Percentiles rank a stretch among this genome's conserved stretches.
Conservation (phyloP, 306 rosid genomes). For the Inga oerstediana region DNA sequence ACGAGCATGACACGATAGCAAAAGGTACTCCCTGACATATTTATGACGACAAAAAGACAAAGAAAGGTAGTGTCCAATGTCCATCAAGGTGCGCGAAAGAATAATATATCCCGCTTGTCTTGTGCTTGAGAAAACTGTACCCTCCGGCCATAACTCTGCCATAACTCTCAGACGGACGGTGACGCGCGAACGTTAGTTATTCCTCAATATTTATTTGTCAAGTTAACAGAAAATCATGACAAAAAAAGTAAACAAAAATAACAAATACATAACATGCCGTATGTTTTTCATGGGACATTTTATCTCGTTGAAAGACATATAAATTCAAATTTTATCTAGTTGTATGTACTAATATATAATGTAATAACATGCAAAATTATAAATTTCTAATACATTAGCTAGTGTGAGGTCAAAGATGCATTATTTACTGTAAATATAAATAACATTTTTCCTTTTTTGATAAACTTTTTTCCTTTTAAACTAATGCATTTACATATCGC, state of each 20-base stretch:
- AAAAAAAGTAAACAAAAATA: no score
- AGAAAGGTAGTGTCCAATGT: background rate
- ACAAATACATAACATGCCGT: no score
- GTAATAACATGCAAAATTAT: background rate
- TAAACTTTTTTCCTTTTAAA: background rate
- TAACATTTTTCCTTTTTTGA: background rate
- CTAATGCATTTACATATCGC: background rate
- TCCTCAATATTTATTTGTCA: background rate
- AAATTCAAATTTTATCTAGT: no score
- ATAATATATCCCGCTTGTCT: background rate
- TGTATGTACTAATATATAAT: background rate
- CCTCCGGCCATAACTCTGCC: no score
- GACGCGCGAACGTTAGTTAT: background rate
- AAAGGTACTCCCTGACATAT: background rate
- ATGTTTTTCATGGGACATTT: no score
- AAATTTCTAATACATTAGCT: no score
- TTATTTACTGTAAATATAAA: background rate
- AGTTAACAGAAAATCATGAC: no score
- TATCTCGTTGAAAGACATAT: no score
- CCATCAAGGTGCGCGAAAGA: background rate
- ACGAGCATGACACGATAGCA: background rate
- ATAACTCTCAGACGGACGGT: no score
- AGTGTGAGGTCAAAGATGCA: no score
- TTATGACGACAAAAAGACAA: background rate
- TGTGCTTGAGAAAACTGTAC: background rate